Conservation (phyloP, 1,139 yeast species). For the Zygosaccharomyces sapae region DNA sequence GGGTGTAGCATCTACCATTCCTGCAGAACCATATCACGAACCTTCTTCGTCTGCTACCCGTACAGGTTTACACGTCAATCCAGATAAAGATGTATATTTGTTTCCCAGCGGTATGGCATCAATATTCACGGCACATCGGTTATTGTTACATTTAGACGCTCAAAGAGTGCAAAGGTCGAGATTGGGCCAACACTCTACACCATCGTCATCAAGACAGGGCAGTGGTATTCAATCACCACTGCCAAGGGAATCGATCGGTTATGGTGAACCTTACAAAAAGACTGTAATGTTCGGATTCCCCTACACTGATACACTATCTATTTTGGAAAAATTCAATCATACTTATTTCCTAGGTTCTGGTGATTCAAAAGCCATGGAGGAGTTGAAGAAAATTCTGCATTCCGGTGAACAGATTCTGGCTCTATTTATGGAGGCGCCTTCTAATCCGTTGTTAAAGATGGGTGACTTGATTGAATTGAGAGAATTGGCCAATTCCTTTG, state of each 20-base stretch:
- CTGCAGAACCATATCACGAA: conserved; percentile 6
- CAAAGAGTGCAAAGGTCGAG: conserved; percentile 31
- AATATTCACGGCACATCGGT: conserved; percentile 76
- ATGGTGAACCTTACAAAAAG: conserved; percentile 44
- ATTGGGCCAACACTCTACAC: conserved; percentile 11
- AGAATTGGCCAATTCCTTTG: conserved; percentile 60
- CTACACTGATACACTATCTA: conserved; percentile 85
- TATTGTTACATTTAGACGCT: conserved; percentile 44
- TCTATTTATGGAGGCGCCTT: conserved; percentile 88
- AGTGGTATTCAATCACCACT: background rate
- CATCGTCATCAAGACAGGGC: conserved; percentile 4
- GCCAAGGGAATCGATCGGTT: conserved; percentile 20
- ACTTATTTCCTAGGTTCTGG: conserved; percentile 81
- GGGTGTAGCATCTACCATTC: conserved; percentile 6
- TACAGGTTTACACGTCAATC: conserved; percentile 25
- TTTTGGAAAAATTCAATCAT: conserved; percentile 84
- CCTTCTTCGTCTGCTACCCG: conserved; percentile 9
- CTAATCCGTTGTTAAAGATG: conserved; percentile 81
- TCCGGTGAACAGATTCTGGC: conserved; percentile 60
- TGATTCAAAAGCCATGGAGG: conserved; percentile 64
- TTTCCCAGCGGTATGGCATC: conserved; percentile 94
- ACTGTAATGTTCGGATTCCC: conserved; percentile 94
- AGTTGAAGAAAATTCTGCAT: conserved; percentile 57
- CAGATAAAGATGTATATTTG: conserved; percentile 61
- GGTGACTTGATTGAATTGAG: conserved; percentile 69